These are phyloP conservation scores for Hordeum pubiflorum DNA, from an alignment of 202 grass and related monocot genomes.

Conservation along the genomic window DNA sequence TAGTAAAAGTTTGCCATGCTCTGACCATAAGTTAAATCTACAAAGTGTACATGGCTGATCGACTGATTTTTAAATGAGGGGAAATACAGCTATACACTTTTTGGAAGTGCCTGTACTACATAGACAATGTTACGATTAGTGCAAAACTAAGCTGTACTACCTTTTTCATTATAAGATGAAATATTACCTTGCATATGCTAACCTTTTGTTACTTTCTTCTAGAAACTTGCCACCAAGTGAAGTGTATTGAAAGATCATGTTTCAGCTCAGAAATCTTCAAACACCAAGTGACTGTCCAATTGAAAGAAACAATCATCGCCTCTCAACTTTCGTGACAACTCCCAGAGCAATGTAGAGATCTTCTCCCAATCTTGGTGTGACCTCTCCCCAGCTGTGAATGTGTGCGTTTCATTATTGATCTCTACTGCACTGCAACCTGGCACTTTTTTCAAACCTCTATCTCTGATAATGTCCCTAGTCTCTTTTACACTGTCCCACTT, in stretches of 20 bases:
- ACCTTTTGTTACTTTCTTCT: background rate
- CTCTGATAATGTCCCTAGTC: slow-evolving; percentile 22
- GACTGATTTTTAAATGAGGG: background rate
- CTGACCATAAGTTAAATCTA: background rate
- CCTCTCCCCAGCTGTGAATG: slow-evolving; percentile 37
- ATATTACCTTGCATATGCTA: background rate
- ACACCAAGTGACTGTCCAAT: background rate
- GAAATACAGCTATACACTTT: background rate
- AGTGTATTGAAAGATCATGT: background rate
- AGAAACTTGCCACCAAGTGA: background rate
- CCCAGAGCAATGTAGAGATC: slow-evolving; percentile 23
- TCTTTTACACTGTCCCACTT: slow-evolving; percentile 45
- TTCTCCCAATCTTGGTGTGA: slow-evolving; percentile 29
- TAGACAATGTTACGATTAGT: background rate
- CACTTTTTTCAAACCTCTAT: slow-evolving; percentile 37
- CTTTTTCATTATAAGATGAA: background rate
- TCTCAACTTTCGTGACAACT: slow-evolving; percentile 26
- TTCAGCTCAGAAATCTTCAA: slow-evolving; percentile 17
- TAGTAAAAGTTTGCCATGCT: background rate
- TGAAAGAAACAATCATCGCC: slow-evolving; percentile 4
- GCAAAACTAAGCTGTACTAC: background rate
- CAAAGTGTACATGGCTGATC: background rate
- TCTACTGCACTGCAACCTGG: slow-evolving; percentile 48
- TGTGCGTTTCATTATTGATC: slow-evolving; percentile 36
- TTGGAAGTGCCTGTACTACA: background rate